A percentile compares a stretch with the other conserved stretches of the same genome.
Evolutionary conservation across 1,284 basidiomycete genomes (phyloP).

Genomic region (Athelia psychrophila): DNA sequence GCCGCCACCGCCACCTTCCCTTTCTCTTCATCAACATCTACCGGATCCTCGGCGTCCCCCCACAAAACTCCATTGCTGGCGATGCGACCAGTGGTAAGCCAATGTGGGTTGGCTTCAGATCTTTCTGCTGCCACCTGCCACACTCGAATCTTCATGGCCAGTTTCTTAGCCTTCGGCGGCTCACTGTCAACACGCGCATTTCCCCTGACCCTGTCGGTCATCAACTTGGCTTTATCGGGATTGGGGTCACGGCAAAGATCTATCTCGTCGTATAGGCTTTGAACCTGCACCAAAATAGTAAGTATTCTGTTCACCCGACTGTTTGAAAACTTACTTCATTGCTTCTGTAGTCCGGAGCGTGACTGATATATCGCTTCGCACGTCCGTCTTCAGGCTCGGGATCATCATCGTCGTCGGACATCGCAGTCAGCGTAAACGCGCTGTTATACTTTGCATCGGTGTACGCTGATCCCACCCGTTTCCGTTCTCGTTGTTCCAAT

Average conservation of each 20-base stretch:
- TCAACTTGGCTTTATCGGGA: neutral
- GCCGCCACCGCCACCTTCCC: neutral
- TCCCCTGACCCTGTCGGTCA: neutral
- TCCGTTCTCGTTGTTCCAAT: neutral
- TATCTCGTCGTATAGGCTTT: neutral
- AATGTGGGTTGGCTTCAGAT: neutral
- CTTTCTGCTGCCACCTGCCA: neutral
- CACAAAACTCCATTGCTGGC: conserved; percentile 1
- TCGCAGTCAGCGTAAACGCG: neutral
- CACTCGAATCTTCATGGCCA: neutral
- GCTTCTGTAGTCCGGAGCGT: conserved; percentile 1
- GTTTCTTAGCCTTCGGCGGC: neutral
- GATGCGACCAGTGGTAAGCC: neutral
- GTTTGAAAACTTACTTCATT: neutral
- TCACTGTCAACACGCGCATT: neutral
- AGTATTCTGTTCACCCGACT: neutral
- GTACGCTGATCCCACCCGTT: neutral
- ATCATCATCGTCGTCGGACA: conserved; percentile 1
- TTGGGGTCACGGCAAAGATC: neutral
- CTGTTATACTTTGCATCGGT: neutral
- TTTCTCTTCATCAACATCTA: neutral
- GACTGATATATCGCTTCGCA: neutral
- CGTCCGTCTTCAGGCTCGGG: neutral
- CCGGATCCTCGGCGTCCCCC: conserved; percentile 4
- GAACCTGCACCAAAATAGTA: neutral